These are phyloP conservation scores for Ampelocalamus luodianensis DNA, from an alignment of 176 grass and related monocot species.

Conservation along the genomic window DNA sequence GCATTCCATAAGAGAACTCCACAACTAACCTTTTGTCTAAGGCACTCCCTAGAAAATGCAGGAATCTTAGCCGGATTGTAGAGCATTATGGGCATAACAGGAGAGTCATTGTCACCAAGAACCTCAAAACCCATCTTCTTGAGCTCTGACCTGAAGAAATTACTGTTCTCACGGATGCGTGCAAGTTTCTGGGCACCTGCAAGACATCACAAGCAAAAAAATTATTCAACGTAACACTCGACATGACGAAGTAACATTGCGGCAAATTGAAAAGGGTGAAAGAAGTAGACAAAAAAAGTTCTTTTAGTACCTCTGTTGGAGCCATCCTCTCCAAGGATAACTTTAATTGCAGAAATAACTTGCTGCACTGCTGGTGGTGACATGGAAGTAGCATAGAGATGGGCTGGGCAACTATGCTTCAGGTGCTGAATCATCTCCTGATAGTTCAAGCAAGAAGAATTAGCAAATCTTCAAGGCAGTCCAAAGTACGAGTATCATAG, in stretches of 20 bases:
- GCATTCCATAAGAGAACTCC: not conserved
- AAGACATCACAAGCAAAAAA: slow-evolving; percentile 35
- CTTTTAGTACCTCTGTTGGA: slow-evolving; percentile 64
- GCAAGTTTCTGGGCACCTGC: slow-evolving; percentile 87
- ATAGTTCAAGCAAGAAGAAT: slow-evolving; percentile 26
- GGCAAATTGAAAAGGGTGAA: not conserved
- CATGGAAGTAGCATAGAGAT: slow-evolving; percentile 91
- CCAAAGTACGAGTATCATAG: not conserved
- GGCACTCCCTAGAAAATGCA: slow-evolving; percentile 83
- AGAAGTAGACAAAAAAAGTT: not conserved
- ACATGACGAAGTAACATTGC: not conserved
- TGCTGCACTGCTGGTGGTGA: slow-evolving; percentile 88
- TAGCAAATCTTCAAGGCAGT: slow-evolving; percentile 8
- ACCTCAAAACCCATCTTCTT: slow-evolving; percentile 95
- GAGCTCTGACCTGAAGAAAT: slow-evolving; percentile 90
- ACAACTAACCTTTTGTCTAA: slow-evolving; percentile 74
- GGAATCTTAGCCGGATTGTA: slow-evolving; percentile 91
- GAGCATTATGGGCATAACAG: slow-evolving; percentile 90
- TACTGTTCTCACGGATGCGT: slow-evolving; percentile 84
- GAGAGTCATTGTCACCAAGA: slow-evolving; percentile 87
- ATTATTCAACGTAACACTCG: not conserved
- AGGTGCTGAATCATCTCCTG: slow-evolving; percentile 90
- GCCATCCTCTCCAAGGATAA: slow-evolving; percentile 85
- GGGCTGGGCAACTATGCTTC: slow-evolving; percentile 73
- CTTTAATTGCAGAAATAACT: slow-evolving; percentile 80